Evolutionary conservation across 169 alveolate species (phyloP).

Genomic region (Plasmodium coatneyi): DNA sequence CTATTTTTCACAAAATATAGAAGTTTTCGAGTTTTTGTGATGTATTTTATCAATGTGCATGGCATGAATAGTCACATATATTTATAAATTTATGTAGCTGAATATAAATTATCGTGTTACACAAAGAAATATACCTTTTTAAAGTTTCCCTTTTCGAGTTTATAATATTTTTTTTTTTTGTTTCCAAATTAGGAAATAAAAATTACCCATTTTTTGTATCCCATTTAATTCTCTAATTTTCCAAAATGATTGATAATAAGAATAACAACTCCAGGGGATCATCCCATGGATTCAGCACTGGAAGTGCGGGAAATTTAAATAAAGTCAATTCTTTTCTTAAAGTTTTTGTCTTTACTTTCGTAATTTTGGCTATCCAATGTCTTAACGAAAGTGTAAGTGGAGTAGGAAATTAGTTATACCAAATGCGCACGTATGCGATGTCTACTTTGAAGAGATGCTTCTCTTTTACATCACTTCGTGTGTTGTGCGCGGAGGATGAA

Average conservation of each 20-base stretch:
- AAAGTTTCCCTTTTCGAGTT: background rate
- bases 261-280: background rate
- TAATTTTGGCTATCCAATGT: background rate
- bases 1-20: background rate
- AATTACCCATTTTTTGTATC: background rate
- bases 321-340: background rate
- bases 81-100: background rate
- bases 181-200: background rate
- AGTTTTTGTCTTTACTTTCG: background rate
- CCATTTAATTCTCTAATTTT: background rate
- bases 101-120: background rate
- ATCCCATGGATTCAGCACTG: background rate
- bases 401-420: background rate
- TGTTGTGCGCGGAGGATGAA: background rate
- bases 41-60: background rate
- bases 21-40: background rate
- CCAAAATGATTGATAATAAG: background rate
- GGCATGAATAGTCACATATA: background rate
- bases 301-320: background rate
- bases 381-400: background rate
- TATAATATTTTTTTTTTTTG: background rate
- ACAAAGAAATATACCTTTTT: background rate
- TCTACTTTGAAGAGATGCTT: background rate
- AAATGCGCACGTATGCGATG: background rate
- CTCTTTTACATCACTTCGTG: background rate